phyloP scores from a whole-genome alignment of 179 eudicot genomes.

The Patellifolia procumbens region DNA sequence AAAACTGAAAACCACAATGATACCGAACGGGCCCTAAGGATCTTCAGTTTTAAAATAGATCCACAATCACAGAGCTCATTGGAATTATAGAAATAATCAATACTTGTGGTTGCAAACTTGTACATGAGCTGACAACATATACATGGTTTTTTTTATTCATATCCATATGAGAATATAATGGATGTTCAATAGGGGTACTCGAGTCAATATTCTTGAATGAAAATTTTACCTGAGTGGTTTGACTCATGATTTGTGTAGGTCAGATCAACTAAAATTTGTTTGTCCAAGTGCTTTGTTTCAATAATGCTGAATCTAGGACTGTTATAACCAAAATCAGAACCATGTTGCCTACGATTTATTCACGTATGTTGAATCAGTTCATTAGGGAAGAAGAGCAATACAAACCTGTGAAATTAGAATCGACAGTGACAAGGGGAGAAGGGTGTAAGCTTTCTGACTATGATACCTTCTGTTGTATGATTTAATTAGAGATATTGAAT shows the following conservation, averaged over 20 bases:
- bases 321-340: neutral
- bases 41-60: neutral
- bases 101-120: neutral
- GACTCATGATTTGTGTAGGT: neutral
- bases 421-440: neutral
- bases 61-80: neutral
- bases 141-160: neutral
- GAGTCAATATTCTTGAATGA: neutral
- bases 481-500: no score
- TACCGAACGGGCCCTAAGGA: no score
- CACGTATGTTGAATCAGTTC: neutral
- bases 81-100: neutral
- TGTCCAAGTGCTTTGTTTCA: neutral
- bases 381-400: neutral
- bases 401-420: neutral
- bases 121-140: neutral
- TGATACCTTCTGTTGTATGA: neutral
- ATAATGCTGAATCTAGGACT: neutral
- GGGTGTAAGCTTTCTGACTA: neutral
- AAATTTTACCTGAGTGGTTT: neutral
- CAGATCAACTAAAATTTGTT: neutral
- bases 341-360: neutral
- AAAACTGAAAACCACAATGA: no score
- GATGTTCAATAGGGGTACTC: neutral
- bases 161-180: neutral